phyloP scores from a whole-genome alignment of 1,284 basidiomycete genomes.

The Cryptococcus deneoformans region DNA sequence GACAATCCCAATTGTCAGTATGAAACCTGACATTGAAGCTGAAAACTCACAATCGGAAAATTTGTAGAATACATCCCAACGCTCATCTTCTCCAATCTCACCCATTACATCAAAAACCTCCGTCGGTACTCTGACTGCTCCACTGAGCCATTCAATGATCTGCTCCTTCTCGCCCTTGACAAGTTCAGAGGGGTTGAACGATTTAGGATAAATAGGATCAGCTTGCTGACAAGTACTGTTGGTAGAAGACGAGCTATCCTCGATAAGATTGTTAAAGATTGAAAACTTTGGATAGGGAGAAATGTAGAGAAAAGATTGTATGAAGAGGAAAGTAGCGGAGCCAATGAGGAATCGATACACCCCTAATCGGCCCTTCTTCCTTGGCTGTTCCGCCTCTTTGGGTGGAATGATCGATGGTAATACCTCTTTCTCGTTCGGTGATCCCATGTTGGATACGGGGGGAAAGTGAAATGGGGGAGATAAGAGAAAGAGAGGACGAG shows the following conservation, averaged over 20 bases:
- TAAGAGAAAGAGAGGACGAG: neutral
- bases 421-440: neutral
- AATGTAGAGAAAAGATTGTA: neutral
- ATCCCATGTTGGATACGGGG: neutral
- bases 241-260: neutral
- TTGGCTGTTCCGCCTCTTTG: neutral
- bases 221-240: constrained; percentile 24
- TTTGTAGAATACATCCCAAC: constrained; percentile 47
- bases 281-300: neutral
- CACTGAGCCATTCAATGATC: constrained; percentile 37
- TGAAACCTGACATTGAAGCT: neutral
- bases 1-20: neutral
- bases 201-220: constrained; percentile 19
- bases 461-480: neutral
- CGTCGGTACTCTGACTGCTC: constrained; percentile 45
- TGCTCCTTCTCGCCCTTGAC: constrained; percentile 27
- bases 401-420: neutral
- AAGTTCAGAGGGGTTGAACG: constrained; percentile 20
- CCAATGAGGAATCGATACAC: neutral
- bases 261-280: neutral
- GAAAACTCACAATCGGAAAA: constrained; percentile 39
- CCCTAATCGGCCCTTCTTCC: neutral
- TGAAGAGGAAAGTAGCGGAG: neutral
- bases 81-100: constrained; percentile 42
- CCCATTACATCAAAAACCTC: constrained; percentile 48